These are phyloP conservation scores for Collybia mongolica DNA, from an alignment of 768 basidiomycete genomes.

Conservation along the genomic window DNA sequence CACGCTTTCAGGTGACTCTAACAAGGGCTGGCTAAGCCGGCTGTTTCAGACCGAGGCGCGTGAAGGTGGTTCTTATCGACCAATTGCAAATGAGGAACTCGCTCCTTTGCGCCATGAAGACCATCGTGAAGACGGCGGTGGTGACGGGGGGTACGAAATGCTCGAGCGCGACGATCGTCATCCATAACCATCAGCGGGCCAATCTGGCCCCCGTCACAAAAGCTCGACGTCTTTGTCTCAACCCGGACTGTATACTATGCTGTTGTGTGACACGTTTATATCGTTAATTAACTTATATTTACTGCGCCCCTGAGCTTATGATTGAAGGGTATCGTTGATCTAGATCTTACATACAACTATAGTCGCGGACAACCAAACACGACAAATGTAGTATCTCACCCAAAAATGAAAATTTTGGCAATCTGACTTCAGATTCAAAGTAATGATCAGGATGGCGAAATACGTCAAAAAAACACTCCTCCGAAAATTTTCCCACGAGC, in stretches of 20 bases:
- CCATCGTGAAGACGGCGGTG: conserved; percentile 4
- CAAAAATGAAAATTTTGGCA: too few relatives aligned
- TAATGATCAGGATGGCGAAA: too few relatives aligned
- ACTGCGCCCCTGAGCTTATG: not conserved
- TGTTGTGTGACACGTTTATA: not conserved
- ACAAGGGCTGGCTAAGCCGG: conserved; percentile 8
- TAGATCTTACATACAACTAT: not conserved
- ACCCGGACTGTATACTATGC: too few relatives aligned
- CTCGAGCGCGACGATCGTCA: not conserved
- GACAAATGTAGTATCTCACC: too few relatives aligned
- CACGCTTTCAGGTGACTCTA: not conserved
- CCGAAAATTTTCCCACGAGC: too few relatives aligned
- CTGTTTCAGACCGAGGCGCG: conserved; percentile 6
- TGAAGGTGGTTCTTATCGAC: conserved; percentile 6
- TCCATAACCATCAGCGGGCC: too few relatives aligned
- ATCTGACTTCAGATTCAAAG: too few relatives aligned
- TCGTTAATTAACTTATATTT: not conserved
- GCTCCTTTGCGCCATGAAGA: conserved; percentile 8
- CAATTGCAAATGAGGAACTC: conserved; percentile 15
- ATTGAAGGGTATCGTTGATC: not conserved
- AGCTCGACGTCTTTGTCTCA: too few relatives aligned
- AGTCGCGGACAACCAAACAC: too few relatives aligned
- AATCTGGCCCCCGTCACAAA: too few relatives aligned
- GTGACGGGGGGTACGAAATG: conserved; percentile 1
- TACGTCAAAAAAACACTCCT: too few relatives aligned